phyloP scores from a whole-genome alignment of 2,329 filamentous ascomycete genomes.

The Zasmidium cellare region DNA sequence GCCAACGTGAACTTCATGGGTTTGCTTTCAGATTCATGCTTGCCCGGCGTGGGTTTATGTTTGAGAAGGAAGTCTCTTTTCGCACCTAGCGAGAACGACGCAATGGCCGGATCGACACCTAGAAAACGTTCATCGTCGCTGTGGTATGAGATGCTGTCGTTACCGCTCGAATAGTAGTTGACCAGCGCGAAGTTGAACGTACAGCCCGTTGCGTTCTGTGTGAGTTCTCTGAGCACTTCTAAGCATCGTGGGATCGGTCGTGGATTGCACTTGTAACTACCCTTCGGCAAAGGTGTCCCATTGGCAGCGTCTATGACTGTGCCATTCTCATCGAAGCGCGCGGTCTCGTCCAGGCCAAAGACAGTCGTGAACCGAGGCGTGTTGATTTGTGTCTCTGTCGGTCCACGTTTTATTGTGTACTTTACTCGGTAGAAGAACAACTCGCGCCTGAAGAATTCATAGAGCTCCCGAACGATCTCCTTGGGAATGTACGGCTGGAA shows the following conservation, averaged over 20 bases:
- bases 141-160: constrained; percentile 77
- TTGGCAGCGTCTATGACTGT: constrained; percentile 45
- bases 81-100: constrained; percentile 72
- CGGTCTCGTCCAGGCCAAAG: constrained; percentile 64
- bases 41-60: constrained; percentile 62
- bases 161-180: constrained; percentile 78
- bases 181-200: constrained; percentile 77
- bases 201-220: constrained; percentile 66
- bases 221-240: constrained; percentile 60
- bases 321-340: constrained; percentile 51
- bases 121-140: constrained; percentile 80
- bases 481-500: constrained; percentile 71
- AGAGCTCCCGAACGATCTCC: constrained; percentile 59
- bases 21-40: constrained; percentile 37
- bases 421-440: constrained; percentile 62
- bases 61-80: constrained; percentile 76
- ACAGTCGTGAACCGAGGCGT: constrained; percentile 63
- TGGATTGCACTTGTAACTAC: constrained; percentile 62
- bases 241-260: constrained; percentile 72
- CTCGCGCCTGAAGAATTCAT: constrained; percentile 69
- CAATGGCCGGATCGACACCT: constrained; percentile 68
- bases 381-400: constrained; percentile 62
- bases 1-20: constrained; percentile 56
- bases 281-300: constrained; percentile 38
- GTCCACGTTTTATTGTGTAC: constrained; percentile 64